Evolutionary conservation across 1,139 yeast species (phyloP), one percentile per base, ranked within the genome.

Genomic region (Geotrichum aggregatum): DNA sequence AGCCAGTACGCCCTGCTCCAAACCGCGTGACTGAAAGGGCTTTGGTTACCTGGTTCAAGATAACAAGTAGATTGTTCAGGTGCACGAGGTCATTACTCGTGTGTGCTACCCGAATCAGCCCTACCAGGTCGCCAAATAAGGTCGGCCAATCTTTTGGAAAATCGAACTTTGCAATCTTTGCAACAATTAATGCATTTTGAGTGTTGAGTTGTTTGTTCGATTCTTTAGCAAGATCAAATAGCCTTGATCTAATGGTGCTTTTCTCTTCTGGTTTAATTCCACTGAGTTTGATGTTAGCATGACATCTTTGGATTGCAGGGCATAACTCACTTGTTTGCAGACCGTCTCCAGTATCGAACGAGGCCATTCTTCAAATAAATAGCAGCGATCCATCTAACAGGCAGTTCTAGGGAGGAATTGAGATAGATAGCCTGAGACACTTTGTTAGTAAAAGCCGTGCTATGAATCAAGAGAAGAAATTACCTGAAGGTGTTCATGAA

Each of bases 121-220:
- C 63, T 18, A 78, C 78, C 1, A 89, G 60, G 13, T 82, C 82
- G 54, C 84, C 89, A 63, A 91, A 84, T 28, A 89, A 66, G 1
- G 76, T 70, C 0, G 94, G 89, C 98, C 98, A 92, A 46, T 84
- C 91, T 7, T 72, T 67, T 0, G 98, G 98, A 66, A 86, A 92
- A 62, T 92, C 98, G 52, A 82, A 75, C 50, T 97, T 72, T 26
- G 87, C 85, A 40, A 92, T 84, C 56, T 83, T 75, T 1, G 95
- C 83, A 3, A 86, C 73, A 0, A 94, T 83, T 58, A 87, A 84
- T 1, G 98, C 95, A 65, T 87, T 85, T 69, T 92, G 98, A 28
- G 85, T 76, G 42, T 84, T 72, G 56, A 88, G 73, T 62, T 83
- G 92, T 57, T 80, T 81, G 61, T 87, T 86, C 52, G 83, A 80